These are phyloP conservation scores for Cymbopogon citratus DNA, from an alignment of 176 grass and related monocot species.

Conservation along the genomic window DNA sequence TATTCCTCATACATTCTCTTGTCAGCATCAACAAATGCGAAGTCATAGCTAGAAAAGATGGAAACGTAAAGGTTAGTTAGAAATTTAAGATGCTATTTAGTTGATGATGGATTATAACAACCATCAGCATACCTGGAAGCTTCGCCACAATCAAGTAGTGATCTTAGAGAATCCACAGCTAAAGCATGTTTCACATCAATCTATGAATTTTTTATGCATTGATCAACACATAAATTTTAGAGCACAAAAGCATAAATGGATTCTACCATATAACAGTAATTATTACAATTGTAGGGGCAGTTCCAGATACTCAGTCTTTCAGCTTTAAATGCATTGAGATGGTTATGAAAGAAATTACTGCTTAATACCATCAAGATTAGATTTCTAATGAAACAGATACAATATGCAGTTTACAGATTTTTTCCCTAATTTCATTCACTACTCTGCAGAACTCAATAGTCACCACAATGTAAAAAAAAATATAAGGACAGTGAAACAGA, in stretches of 20 bases:
- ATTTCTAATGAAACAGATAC: not conserved
- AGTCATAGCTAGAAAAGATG: slow-evolving; percentile 67
- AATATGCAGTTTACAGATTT: not conserved
- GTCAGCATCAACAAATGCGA: slow-evolving; percentile 97
- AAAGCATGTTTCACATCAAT: slow-evolving; percentile 79
- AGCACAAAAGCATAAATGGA: not conserved
- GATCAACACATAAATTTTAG: slow-evolving; percentile 19
- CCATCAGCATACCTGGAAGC: slow-evolving; percentile 51
- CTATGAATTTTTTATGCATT: slow-evolving; percentile 36
- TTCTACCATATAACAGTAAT: not conserved
- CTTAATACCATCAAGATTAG: not conserved
- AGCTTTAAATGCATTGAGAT: not conserved
- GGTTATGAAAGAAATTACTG: not conserved
- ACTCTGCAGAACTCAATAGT: not conserved
- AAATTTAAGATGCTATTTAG: slow-evolving; percentile 5
- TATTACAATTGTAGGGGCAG: not conserved
- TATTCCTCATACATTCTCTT: slow-evolving; percentile 84
- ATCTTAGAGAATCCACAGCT: slow-evolving; percentile 72
- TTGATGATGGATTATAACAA: not conserved
- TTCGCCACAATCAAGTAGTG: slow-evolving; percentile 65
- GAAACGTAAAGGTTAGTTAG: slow-evolving; percentile 15
- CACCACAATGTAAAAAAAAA: slow-evolving; percentile 9
- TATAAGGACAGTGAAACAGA: not conserved
- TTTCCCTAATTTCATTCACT: not conserved
- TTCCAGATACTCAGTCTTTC: not conserved